Evolutionary conservation across 257 asterid genomes (phyloP).

Genomic region (Ehretia macrophylla): DNA sequence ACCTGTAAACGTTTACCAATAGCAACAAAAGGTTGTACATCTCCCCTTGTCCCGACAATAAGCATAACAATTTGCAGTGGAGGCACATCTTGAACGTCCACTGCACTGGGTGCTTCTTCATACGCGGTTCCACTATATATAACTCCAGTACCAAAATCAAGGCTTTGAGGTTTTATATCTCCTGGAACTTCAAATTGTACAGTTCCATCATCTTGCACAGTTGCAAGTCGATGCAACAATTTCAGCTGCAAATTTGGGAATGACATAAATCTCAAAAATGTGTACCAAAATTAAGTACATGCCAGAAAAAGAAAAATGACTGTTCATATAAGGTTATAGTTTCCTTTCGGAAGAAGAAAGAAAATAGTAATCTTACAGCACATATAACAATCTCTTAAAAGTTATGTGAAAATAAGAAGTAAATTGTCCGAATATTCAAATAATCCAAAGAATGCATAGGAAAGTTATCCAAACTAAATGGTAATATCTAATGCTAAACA

Average conservation of each 20-base stretch:
- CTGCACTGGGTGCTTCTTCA: conserved; percentile 25
- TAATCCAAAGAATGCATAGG: too few species aligned
- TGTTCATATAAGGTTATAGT: neutral
- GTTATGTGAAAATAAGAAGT: too few species aligned
- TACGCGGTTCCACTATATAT: conserved; percentile 29
- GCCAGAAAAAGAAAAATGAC: neutral
- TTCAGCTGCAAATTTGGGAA: conserved; percentile 46
- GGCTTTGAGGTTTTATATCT: conserved; percentile 39
- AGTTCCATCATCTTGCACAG: conserved; percentile 69
- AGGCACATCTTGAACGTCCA: conserved; percentile 39
- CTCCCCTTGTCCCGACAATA: conserved; percentile 92
- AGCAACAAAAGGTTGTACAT: conserved; percentile 87
- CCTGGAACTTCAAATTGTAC: conserved; percentile 74
- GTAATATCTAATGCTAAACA: too few species aligned
- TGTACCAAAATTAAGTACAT: neutral
- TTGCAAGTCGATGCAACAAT: conserved; percentile 50
- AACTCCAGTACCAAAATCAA: conserved; percentile 43
- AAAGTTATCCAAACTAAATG: too few species aligned
- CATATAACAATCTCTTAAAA: too few species aligned
- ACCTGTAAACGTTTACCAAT: conserved; percentile 86
- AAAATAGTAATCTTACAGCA: too few species aligned
- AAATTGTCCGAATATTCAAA: too few species aligned
- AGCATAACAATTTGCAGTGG: conserved; percentile 85
- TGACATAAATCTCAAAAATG: neutral
- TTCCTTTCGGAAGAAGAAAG: too few species aligned